phyloP scores from a whole-genome alignment of 2,329 filamentous ascomycete genomes.

The Plenodomus lindquistii region DNA sequence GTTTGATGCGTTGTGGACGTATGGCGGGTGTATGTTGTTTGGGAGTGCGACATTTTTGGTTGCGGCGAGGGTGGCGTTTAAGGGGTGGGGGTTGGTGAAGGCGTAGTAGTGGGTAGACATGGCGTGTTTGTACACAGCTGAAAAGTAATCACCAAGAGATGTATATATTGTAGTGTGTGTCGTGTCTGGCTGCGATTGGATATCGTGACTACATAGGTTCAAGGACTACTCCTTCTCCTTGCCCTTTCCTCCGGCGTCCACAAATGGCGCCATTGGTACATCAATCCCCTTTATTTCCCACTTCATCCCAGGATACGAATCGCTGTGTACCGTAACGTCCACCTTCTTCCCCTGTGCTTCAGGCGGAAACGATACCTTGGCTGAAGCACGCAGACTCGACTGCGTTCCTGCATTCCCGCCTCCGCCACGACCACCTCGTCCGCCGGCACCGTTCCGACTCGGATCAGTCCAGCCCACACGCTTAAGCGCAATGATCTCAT shows the following conservation, averaged over 20 bases:
- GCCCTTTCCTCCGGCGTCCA: slow-evolving; percentile 33
- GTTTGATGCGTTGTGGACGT: slow-evolving; percentile 50
- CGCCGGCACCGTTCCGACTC: slow-evolving; percentile 1
- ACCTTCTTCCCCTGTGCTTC: slow-evolving; percentile 61
- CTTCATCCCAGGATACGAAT: slow-evolving; percentile 80
- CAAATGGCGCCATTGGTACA: slow-evolving; percentile 48
- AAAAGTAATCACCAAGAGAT: no score
- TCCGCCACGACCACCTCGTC: slow-evolving; percentile 10
- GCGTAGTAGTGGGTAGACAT: slow-evolving; percentile 13
- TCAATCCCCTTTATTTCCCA: slow-evolving; percentile 60
- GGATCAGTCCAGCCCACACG: slow-evolving; percentile 71
- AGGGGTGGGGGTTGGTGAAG: slow-evolving; percentile 28
- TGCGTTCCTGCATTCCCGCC: slow-evolving; percentile 16
- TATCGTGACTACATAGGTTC: background rate
- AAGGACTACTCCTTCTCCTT: slow-evolving; percentile 19
- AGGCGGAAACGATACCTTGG: slow-evolving; percentile 65
- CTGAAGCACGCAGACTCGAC: slow-evolving; percentile 56
- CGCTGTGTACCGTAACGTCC: slow-evolving; percentile 78
- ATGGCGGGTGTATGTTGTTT: slow-evolving; percentile 44
- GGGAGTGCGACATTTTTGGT: slow-evolving; percentile 22
- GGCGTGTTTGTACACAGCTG: background rate
- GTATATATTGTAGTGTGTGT: no score
- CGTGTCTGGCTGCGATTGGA: background rate
- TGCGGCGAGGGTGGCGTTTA: slow-evolving; percentile 26
- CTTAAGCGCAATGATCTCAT: slow-evolving; percentile 86